Percentiles rank a stretch among this genome's conserved stretches.
These are phyloP conservation scores for Cucurbita argyrosperma DNA, from an alignment of 306 rosid genomes.

Conservation along the genomic window DNA sequence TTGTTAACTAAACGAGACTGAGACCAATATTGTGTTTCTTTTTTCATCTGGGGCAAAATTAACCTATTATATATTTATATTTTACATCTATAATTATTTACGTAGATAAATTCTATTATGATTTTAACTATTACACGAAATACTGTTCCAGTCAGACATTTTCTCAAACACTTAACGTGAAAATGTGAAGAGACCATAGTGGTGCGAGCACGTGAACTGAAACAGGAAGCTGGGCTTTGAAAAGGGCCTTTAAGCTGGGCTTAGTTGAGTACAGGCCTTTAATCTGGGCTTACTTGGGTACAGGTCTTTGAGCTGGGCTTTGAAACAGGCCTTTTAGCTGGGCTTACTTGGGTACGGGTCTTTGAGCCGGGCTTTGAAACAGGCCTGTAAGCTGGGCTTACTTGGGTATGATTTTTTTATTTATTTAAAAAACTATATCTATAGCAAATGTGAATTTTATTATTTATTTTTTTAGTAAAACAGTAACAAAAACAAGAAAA, in stretches of 20 bases:
- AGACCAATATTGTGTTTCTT: too few relatives aligned
- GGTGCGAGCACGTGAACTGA: constrained; percentile 13
- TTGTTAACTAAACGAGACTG: too few relatives aligned
- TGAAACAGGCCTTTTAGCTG: constrained; percentile 5
- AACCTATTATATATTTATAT: too few relatives aligned
- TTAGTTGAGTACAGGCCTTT: constrained; percentile 6
- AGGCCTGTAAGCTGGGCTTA: constrained; percentile 14
- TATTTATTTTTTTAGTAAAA: too few relatives aligned
- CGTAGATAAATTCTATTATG: too few relatives aligned
- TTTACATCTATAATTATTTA: too few relatives aligned
- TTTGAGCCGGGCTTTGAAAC: too few relatives aligned
- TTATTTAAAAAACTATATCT: too few relatives aligned
- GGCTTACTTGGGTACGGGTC: constrained; percentile 8
- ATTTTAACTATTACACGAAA: constrained; percentile 15
- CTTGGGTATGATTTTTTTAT: constrained; percentile 9
- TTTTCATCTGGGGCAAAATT: too few relatives aligned
- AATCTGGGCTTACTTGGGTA: constrained; percentile 14
- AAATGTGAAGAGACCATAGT: constrained; percentile 11
- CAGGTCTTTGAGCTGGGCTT: too few relatives aligned
- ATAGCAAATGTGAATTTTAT: too few relatives aligned
- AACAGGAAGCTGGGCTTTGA: background rate
- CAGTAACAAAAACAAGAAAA: too few relatives aligned
- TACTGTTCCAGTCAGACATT: constrained; percentile 17
- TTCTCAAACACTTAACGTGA: constrained; percentile 17
- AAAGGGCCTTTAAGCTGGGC: constrained; percentile 4